Base-by-base conservation (phyloP, 2,329 filamentous ascomycete genomes). In the Endoconidiophora laricicola region DNA sequence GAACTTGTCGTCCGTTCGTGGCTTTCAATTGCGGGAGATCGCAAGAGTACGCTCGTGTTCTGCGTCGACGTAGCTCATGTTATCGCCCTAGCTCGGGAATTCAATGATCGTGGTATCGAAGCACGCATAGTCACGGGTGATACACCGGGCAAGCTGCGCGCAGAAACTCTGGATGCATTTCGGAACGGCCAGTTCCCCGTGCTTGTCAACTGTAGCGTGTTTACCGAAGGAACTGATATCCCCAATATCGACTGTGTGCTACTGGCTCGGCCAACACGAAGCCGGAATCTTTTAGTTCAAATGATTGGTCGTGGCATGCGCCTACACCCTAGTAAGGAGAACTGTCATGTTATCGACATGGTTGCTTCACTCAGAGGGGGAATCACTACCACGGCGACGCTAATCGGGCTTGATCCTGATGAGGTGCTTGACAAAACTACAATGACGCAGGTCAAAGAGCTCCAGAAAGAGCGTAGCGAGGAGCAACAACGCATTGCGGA, bases 271-370 rank as follows among this genome's bases (percentile, higher is more conserved):
- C 91, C 91, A 0, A 98, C 91, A 1, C 80, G 81, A 57, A 96
- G 91, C 14, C 79, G 84, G n/a, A 96, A 95, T 58, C 69, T 98
- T 2, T 75, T 98, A 1, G 79, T 96, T 1, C 91, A 98, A 64
- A 98, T 98, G 91, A 94, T 98, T 54, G 91, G 91, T 0, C 76
- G 91, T 58, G 91, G 91, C 3, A 84, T 98, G 78, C 78, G 91
- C 40, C 67, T 95, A 38, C 74, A 86, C 61, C 70, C 79, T 1
- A 83, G 76, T 10, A 98, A 98, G 64, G 68, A 79, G 38, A 78
- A 96, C 60, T 98, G 91, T 57, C 91, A 96, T 62, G 72, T 98
- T 53, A 93, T 98, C 59, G 91, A 98, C 63, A 87, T 98, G 78
- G 91, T 96, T 0, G 83, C 88, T 0, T 86, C 80, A 37, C 68